Evolutionary conservation across 306 rosid genomes (phyloP).

Genomic region (Fagus crenata): DNA sequence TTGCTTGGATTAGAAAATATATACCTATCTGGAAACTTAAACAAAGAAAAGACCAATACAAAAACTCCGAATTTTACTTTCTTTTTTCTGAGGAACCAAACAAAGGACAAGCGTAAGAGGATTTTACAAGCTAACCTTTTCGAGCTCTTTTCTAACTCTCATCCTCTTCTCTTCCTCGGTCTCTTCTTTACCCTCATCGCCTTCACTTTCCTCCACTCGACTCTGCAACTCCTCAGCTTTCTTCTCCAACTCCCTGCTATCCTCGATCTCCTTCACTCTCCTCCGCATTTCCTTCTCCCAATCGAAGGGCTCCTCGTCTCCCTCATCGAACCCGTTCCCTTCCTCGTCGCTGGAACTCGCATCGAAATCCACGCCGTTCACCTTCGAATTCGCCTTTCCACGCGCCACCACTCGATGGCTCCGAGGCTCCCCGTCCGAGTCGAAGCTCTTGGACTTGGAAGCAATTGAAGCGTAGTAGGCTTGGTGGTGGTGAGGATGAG

Average conservation of each 20-base stretch:
- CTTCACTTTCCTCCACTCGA: conserved; percentile 38
- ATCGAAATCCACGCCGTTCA: conserved; percentile 71
- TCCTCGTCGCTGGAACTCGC: conserved; percentile 71
- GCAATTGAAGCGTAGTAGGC: conserved; percentile 28
- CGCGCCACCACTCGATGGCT: conserved; percentile 57
- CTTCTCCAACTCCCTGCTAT: conserved; percentile 78
- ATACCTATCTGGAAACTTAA: not conserved
- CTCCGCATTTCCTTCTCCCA: conserved; percentile 82
- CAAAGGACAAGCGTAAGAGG: too few species aligned
- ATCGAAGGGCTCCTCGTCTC: conserved; percentile 45
- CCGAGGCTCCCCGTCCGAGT: conserved; percentile 64
- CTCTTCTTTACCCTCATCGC: conserved; percentile 50
- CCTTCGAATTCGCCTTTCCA: conserved; percentile 59
- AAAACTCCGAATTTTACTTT: too few species aligned
- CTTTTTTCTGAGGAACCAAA: not conserved
- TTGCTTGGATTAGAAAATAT: too few species aligned
- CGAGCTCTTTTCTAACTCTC: conserved; percentile 88
- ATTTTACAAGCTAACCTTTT: conserved; percentile 56
- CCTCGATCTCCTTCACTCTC: conserved; percentile 81
- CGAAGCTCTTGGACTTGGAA: conserved; percentile 54
- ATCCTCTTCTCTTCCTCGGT: conserved; percentile 81
- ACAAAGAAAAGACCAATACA: not conserved
- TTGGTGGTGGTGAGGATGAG: conserved; percentile 5
- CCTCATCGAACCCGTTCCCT: conserved; percentile 41
- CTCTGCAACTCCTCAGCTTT: conserved; percentile 88